phyloP scores from a whole-genome alignment of 176 grass and related monocot species.

The Triticum monococcum region DNA sequence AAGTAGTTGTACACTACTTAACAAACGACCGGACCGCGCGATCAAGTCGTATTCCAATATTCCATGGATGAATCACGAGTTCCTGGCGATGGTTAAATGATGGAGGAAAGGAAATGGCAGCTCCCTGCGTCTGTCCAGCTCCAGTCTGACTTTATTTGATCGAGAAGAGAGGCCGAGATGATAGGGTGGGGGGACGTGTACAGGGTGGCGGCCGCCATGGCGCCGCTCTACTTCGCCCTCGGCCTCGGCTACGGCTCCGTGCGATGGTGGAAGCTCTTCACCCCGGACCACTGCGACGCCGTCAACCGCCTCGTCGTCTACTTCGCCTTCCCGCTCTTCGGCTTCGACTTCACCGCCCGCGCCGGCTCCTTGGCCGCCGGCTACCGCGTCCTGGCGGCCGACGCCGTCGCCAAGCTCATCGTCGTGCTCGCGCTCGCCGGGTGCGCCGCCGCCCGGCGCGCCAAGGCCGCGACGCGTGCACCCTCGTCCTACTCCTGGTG shows the following conservation, averaged over 20 bases:
- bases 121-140: neutral
- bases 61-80: neutral
- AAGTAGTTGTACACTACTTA: neutral
- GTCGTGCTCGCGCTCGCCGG: slow-evolving; percentile 34
- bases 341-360: slow-evolving; percentile 72
- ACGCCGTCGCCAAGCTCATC: slow-evolving; percentile 60
- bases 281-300: slow-evolving; percentile 67
- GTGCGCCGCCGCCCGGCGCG: slow-evolving; percentile 1
- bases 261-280: slow-evolving; percentile 84
- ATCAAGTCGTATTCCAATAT: neutral
- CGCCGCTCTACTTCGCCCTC: slow-evolving; percentile 81
- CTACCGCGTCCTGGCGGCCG: slow-evolving; percentile 62
- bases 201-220: slow-evolving; percentile 83
- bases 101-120: neutral
- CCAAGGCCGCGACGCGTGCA: neutral
- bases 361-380: slow-evolving; percentile 57
- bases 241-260: slow-evolving; percentile 77
- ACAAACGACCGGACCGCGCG: neutral
- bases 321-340: slow-evolving; percentile 84
- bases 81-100: neutral
- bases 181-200: slow-evolving; percentile 74
- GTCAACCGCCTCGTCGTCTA: slow-evolving; percentile 68
- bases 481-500: slow-evolving; percentile 38
- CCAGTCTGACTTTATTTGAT: neutral
- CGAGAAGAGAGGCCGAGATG: slow-evolving; percentile 28